Evolutionary conservation across 805 yeast genomes (phyloP).

Genomic region (Candida endomychidarum): DNA sequence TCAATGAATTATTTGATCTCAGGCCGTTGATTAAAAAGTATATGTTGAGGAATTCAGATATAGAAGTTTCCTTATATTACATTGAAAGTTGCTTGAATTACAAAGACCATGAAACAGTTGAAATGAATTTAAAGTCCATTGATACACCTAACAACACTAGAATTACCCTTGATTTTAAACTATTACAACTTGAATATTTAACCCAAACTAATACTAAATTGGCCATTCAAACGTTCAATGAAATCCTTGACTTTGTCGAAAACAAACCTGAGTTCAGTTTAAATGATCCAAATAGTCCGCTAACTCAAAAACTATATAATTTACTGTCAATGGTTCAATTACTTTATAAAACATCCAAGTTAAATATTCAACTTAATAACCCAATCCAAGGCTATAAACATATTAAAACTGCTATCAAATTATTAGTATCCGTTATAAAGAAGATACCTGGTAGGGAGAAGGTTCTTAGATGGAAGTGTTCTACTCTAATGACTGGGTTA

Average conservation of each 20-base stretch:
- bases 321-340: constrained; percentile 34
- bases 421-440: constrained; percentile 53
- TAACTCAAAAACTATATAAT: constrained; percentile 23
- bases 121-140: background rate
- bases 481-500: constrained; percentile 32
- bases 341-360: constrained; percentile 29
- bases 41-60: background rate
- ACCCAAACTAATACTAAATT: constrained; percentile 15
- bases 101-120: background rate
- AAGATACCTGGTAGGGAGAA: constrained; percentile 15
- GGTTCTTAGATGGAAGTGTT: constrained; percentile 27
- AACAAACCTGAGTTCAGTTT: constrained; percentile 28
- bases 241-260: constrained; percentile 22
- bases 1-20: constrained; percentile 20
- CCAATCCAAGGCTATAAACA: constrained; percentile 34
- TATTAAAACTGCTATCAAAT: constrained; percentile 49
- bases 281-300: background rate
- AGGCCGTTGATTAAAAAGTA: background rate
- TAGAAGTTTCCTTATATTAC: background rate
- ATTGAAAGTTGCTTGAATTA: background rate
- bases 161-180: constrained; percentile 14
- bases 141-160: background rate
- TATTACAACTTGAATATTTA: constrained; percentile 31
- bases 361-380: constrained; percentile 20
- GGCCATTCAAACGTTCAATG: constrained; percentile 24